Percentiles rank a stretch among this genome's conserved stretches.
Conservation (phyloP, 2,329 filamentous ascomycete genomes). For the Fusarium vanettenii region DNA sequence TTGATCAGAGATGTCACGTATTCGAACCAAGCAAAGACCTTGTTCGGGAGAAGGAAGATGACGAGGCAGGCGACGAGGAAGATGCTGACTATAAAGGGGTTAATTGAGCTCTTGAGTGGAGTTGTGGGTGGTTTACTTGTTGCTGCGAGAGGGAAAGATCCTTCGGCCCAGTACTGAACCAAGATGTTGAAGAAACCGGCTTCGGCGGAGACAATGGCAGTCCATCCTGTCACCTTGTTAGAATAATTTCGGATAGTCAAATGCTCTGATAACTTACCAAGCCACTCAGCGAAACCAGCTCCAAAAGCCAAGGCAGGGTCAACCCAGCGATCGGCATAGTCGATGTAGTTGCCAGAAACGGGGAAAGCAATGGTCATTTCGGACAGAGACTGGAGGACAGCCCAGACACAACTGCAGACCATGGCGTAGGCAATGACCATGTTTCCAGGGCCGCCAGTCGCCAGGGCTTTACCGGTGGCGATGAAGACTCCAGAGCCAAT, state of each 20-base stretch:
- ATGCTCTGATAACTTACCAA: conserved; percentile 13
- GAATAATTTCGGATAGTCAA: not conserved
- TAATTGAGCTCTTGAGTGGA: not conserved
- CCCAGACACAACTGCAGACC: conserved; percentile 33
- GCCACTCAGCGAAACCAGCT: conserved; percentile 37
- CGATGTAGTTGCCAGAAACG: conserved; percentile 33
- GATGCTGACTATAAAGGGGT: not conserved
- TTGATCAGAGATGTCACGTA: conserved; percentile 33
- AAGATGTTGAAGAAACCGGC: conserved; percentile 28
- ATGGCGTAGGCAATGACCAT: conserved; percentile 34
- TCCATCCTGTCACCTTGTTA: conserved; percentile 24
- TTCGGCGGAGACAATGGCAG: conserved; percentile 28
- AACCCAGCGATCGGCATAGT: conserved; percentile 34
- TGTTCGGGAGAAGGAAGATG: conserved; percentile 30
- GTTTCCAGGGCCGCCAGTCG: conserved; percentile 31
- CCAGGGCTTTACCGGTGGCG: conserved; percentile 28
- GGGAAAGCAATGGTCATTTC: conserved; percentile 38
- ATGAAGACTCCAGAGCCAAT: conserved; percentile 37
- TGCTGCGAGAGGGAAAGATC: conserved; percentile 20
- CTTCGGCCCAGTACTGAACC: conserved; percentile 21
- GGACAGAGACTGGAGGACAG: conserved; percentile 26
- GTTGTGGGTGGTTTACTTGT: not conserved
- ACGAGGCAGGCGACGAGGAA: conserved; percentile 23
- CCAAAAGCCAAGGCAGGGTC: conserved; percentile 35
- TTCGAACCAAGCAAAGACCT: conserved; percentile 30